These are phyloP conservation scores for Viridothelium virens DNA, from an alignment of 495 filamentous ascomycete genomes.

Conservation along the genomic window DNA sequence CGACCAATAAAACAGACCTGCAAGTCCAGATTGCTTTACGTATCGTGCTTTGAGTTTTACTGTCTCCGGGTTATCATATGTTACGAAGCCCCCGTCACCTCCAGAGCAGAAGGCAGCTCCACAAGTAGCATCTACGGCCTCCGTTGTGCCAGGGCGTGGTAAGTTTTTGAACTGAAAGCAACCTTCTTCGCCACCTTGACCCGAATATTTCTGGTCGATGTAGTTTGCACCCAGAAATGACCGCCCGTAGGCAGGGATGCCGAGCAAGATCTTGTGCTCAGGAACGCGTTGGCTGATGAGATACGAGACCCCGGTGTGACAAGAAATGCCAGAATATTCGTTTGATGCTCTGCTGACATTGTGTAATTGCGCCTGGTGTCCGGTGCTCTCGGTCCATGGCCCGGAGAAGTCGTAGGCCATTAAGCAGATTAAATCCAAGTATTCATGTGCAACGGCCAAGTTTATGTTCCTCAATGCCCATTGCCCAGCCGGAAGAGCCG, in stretches of 20 bases:
- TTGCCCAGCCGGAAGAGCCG: constrained; percentile 70
- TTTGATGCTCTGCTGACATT: constrained; percentile 44
- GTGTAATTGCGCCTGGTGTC: constrained; percentile 76
- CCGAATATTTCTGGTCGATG: constrained; percentile 56
- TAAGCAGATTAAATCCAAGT: constrained; percentile 73
- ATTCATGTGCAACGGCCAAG: constrained; percentile 52
- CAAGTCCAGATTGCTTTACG: constrained; percentile 66
- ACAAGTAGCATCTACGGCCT: constrained; percentile 58
- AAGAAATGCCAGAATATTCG: constrained; percentile 50
- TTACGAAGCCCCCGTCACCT: constrained; percentile 77
- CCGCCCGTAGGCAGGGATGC: constrained; percentile 72
- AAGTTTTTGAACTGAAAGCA: constrained; percentile 75
- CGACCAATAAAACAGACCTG: constrained; percentile 86
- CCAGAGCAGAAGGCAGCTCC: constrained; percentile 73
- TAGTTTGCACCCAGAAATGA: constrained; percentile 64
- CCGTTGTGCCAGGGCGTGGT: constrained; percentile 60
- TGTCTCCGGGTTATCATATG: constrained; percentile 76
- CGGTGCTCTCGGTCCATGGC: constrained; percentile 59
- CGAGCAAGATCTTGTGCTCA: constrained; percentile 65
- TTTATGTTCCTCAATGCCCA: constrained; percentile 72
- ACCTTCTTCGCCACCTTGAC: constrained; percentile 66
- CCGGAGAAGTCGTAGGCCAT: constrained; percentile 88
- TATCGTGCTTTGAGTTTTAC: constrained; percentile 80
- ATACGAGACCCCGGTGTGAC: constrained; percentile 58
- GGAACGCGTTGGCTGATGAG: constrained; percentile 60